Conservation (phyloP, 345 rosid genomes). For the Melaleuca alternifolia region DNA sequence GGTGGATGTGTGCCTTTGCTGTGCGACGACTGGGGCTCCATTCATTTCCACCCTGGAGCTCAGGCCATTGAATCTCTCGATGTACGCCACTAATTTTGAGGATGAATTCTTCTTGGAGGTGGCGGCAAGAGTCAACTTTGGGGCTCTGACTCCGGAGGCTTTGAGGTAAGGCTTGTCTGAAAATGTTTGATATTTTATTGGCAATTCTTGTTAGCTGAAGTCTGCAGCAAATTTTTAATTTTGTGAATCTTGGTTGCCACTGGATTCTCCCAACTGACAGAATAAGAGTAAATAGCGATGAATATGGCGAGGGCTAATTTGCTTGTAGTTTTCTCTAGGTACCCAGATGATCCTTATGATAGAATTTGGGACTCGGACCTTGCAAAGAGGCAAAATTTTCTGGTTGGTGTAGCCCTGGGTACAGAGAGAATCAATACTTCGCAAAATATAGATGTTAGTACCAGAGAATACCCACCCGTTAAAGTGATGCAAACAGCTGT, state of each 20-base stretch:
- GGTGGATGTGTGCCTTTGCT: slow-evolving; percentile 76
- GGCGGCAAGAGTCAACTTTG: slow-evolving; percentile 91
- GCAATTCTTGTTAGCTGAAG: background rate
- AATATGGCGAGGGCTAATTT: background rate
- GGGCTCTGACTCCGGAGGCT: slow-evolving; percentile 54
- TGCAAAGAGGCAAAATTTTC: slow-evolving; percentile 67
- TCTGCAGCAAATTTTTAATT: background rate
- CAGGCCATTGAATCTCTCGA: slow-evolving; percentile 73
- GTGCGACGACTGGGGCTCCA: slow-evolving; percentile 86
- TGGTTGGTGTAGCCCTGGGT: slow-evolving; percentile 80
- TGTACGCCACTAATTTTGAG: slow-evolving; percentile 88
- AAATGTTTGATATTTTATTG: background rate
- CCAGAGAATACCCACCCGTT: slow-evolving; percentile 95
- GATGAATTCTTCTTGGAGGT: slow-evolving; percentile 73
- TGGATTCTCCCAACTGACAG: background rate
- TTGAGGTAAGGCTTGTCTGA: slow-evolving; percentile 34
- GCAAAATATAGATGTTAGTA: slow-evolving; percentile 34
- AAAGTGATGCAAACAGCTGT: slow-evolving; percentile 98
- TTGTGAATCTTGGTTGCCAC: background rate
- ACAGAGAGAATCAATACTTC: slow-evolving; percentile 67
- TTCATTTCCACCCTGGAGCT: slow-evolving; percentile 88
- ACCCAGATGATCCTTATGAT: slow-evolving; percentile 98
- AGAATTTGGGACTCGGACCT: slow-evolving; percentile 97
- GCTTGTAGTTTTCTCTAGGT: slow-evolving; percentile 35
- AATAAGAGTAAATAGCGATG: background rate